A percentile compares a stretch with the other conserved stretches of the same genome.
Conservation (phyloP, 208 protist genomes). For the Acanthamoeba triangularis region DNA sequence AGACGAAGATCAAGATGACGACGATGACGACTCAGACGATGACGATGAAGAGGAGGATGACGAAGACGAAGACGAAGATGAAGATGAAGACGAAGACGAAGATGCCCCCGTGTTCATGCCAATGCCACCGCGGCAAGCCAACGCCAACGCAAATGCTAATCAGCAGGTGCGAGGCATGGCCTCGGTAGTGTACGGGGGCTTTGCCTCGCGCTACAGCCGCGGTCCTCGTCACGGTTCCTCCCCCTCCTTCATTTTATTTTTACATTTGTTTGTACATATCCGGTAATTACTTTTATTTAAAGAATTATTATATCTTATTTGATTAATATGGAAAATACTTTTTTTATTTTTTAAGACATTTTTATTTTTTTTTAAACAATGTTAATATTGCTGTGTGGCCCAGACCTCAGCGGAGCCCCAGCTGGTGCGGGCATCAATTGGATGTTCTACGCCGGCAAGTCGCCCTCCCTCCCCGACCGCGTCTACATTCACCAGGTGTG, state of each 20-base stretch:
- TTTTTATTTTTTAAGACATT: background rate
- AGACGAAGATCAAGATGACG: background rate
- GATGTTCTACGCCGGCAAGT: slow-evolving; percentile 56
- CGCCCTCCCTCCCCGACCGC: slow-evolving; percentile 17
- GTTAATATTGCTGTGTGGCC: background rate
- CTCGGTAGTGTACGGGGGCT: background rate
- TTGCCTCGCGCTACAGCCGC: background rate
- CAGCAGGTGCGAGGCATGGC: background rate
- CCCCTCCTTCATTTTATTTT: background rate
- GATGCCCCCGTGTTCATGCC: background rate
- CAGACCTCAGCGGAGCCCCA: slow-evolving; percentile 15
- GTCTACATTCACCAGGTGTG: slow-evolving; percentile 40
- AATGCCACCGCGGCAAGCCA: background rate
- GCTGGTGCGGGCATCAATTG: slow-evolving; percentile 52
- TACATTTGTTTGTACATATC: background rate
- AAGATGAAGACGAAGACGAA: background rate
- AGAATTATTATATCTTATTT: background rate
- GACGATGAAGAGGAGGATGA: background rate
- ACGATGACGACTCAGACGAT: background rate
- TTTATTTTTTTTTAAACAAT: background rate
- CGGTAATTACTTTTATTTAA: background rate
- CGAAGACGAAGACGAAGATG: background rate
- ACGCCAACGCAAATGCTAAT: background rate
- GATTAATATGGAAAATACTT: background rate
- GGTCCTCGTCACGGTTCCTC: background rate